Evolutionary conservation across 1,284 basidiomycete genomes (phyloP).

Genomic region (Afroboletus lepidellus): DNA sequence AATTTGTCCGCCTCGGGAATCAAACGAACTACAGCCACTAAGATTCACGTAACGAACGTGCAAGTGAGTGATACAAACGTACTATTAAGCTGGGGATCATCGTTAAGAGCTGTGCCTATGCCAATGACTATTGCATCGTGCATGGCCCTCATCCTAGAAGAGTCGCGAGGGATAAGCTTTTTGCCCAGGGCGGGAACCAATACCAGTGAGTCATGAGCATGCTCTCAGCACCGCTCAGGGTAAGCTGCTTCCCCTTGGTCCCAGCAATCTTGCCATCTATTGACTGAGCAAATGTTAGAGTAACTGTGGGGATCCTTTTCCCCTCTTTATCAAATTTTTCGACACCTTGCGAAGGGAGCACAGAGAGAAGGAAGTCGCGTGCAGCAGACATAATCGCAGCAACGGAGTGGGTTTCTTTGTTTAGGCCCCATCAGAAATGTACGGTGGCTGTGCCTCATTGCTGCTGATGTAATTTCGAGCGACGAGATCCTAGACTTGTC

Average conservation of each 20-base stretch:
- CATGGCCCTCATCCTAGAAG: conserved; percentile 81
- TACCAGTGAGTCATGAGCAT: conserved; percentile 96
- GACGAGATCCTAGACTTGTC: no score
- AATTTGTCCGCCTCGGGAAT: conserved; percentile 44
- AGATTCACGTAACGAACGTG: not conserved
- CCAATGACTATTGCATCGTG: conserved; percentile 94
- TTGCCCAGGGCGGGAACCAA: not conserved
- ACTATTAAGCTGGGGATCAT: conserved; percentile 94
- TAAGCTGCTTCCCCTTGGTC: conserved; percentile 68
- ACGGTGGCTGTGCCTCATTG: no score
- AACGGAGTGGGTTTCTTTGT: no score
- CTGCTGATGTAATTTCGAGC: no score
- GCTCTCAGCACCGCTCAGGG: conserved; percentile 83
- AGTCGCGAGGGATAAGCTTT: not conserved
- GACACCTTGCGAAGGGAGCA: conserved; percentile 18
- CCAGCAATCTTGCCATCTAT: conserved; percentile 93
- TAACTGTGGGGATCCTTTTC: conserved; percentile 51
- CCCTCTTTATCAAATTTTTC: conserved; percentile 21
- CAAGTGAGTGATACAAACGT: conserved; percentile 26
- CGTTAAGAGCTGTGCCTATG: conserved; percentile 86
- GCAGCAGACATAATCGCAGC: conserved; percentile 10
- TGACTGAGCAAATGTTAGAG: conserved; percentile 94
- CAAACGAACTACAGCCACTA: conserved; percentile 40
- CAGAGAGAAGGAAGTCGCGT: conserved; percentile 30
- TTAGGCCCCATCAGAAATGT: no score